A percentile compares a stretch with the other conserved stretches of the same genome.
Evolutionary conservation across 225 moss, liverwort and hornwort species (phyloP).

Genomic region (Asterella californica): DNA sequence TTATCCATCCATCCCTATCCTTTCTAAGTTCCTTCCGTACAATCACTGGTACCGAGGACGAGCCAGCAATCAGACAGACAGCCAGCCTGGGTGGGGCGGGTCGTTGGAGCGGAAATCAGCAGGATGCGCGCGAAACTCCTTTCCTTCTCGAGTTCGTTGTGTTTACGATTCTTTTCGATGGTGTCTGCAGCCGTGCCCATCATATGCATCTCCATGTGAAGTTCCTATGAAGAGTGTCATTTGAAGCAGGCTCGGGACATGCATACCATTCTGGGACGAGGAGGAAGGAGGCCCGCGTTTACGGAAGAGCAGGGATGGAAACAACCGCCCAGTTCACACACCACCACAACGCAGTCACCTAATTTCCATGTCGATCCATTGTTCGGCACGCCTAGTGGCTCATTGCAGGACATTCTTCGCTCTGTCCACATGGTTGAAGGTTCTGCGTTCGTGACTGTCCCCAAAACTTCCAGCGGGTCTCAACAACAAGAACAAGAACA

Average conservation of each 20-base stretch:
- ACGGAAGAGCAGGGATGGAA: slow-evolving; percentile 21
- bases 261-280: slow-evolving; percentile 23
- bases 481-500: neutral
- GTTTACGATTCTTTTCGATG: neutral
- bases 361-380: slow-evolving; percentile 16
- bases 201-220: neutral
- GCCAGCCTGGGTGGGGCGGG: neutral
- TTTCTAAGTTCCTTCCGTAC: neutral
- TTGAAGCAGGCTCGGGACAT: slow-evolving; percentile 18
- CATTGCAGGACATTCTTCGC: slow-evolving; percentile 20
- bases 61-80: neutral
- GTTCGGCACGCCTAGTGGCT: slow-evolving; percentile 15
- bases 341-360: slow-evolving; percentile 7
- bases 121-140: neutral
- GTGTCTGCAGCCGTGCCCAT: neutral
- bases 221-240: neutral
- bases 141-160: neutral
- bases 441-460: slow-evolving; percentile 6
- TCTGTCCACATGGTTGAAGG: slow-evolving; percentile 13
- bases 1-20: neutral
- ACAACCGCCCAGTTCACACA: neutral
- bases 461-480: neutral
- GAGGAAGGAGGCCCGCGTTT: slow-evolving; percentile 6
- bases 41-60: slow-evolving; percentile 4
- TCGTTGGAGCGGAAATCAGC: neutral